A percentile compares a stretch with the other conserved stretches of the same genome.
Conservation (phyloP, 441 rosid genomes). For the Dalechampia spathulata region DNA sequence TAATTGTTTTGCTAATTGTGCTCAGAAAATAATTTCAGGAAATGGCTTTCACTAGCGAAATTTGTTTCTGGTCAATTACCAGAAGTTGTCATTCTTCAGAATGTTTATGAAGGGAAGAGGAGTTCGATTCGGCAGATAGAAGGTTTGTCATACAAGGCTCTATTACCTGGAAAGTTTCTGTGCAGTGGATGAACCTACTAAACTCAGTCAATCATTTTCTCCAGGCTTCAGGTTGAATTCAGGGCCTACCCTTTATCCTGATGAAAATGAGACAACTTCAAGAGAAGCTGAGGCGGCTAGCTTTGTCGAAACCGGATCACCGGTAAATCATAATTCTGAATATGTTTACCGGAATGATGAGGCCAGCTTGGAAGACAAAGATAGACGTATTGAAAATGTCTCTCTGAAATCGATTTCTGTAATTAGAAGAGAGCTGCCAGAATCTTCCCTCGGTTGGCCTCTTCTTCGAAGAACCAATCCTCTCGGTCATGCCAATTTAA, state of each 20-base stretch:
- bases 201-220: slow-evolving; percentile 1
- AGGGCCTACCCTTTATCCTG: slow-evolving; percentile 2
- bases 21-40: slow-evolving; percentile 13
- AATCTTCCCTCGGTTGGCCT: slow-evolving; percentile 69
- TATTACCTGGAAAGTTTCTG: too few relatives aligned
- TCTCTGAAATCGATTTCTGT: slow-evolving; percentile 23
- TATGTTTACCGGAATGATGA: slow-evolving; percentile 8
- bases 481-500: too few relatives aligned
- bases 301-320: slow-evolving; percentile 1
- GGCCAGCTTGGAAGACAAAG: slow-evolving; percentile 7
- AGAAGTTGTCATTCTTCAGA: slow-evolving; percentile 6
- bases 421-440: slow-evolving; percentile 28
- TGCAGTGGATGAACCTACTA: background rate
- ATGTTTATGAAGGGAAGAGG: slow-evolving; percentile 13
- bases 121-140: slow-evolving; percentile 2
- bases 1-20: slow-evolving; percentile 3
- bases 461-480: slow-evolving; percentile 36
- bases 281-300: slow-evolving; percentile 6
- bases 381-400: background rate
- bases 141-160: slow-evolving; percentile 15
- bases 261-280: slow-evolving; percentile 2
- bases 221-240: slow-evolving; percentile 20
- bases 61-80: slow-evolving; percentile 6
- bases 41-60: slow-evolving; percentile 10
- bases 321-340: background rate